A percentile compares a stretch with the other conserved stretches of the same genome.
Evolutionary conservation across 305 asterid genomes (phyloP).

Genomic region (Plantago rigida): DNA sequence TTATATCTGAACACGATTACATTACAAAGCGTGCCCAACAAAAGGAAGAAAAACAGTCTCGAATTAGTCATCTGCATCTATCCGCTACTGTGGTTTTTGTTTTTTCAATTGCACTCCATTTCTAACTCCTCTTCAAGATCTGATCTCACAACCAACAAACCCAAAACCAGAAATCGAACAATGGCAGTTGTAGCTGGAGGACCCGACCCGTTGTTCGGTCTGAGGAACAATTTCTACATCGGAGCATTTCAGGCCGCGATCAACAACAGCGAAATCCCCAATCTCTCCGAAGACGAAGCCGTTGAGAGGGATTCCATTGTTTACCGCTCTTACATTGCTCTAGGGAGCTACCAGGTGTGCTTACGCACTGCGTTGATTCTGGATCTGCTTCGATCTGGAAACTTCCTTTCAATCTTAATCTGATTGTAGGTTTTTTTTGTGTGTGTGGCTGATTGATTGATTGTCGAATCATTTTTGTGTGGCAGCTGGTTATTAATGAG

Average conservation of each 20-base stretch:
- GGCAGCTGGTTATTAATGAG: constrained; percentile 79
- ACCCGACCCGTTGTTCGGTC: constrained; percentile 75
- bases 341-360: constrained; percentile 69
- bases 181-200: constrained; percentile 59
- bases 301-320: constrained; percentile 75
- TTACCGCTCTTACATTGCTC: constrained; percentile 81
- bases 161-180: constrained; percentile 7
- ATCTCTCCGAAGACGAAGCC: constrained; percentile 66
- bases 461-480: constrained; percentile 17
- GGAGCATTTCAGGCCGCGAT: constrained; percentile 98
- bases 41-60: too few relatives aligned
- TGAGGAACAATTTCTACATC: constrained; percentile 76
- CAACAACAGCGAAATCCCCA: constrained; percentile 78
- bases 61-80: too few relatives aligned
- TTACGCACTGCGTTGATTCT: neutral
- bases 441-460: neutral
- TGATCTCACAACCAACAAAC: constrained; percentile 24
- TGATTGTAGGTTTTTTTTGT: neutral
- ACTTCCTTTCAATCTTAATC: constrained; percentile 19
- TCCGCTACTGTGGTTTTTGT: too few relatives aligned
- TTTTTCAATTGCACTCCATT: neutral
- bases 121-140: constrained; percentile 26
- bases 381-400: constrained; percentile 23
- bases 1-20: too few relatives aligned
- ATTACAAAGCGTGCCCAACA: too few relatives aligned